Conservation (phyloP, 257 asterid species). For the Salvia rosmarinus region DNA sequence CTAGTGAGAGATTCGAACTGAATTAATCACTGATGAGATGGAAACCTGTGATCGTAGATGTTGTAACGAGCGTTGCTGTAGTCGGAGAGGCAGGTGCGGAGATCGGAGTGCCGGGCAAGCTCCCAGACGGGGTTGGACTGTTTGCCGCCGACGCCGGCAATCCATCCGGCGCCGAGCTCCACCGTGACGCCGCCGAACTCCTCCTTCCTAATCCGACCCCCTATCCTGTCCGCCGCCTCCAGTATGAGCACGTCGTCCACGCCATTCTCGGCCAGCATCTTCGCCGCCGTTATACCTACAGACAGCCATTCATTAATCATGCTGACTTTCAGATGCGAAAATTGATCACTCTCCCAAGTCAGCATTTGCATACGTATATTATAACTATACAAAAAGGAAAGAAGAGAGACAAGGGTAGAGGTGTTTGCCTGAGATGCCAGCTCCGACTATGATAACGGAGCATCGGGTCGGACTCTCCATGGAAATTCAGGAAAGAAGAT, state of each 20-base stretch:
- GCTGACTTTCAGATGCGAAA: not conserved
- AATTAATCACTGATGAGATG: not conserved
- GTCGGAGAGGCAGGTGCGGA: constrained; percentile 90
- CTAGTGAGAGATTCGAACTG: not conserved
- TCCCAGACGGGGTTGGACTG: constrained; percentile 89
- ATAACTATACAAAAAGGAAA: not conserved
- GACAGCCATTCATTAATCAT: not conserved
- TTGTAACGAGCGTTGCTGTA: constrained; percentile 88
- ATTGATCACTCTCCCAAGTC: not conserved
- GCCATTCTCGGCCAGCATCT: constrained; percentile 76
- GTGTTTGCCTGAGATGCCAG: constrained; percentile 75
- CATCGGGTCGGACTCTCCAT: constrained; percentile 59
- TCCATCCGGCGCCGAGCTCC: constrained; percentile 98
- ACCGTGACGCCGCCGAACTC: constrained; percentile 81
- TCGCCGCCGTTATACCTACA: constrained; percentile 85
- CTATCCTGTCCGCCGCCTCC: constrained; percentile 84
- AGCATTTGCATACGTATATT: constrained; percentile 26
- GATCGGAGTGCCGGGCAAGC: constrained; percentile 64
- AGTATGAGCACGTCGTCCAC: constrained; percentile 72
- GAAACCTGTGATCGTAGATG: constrained; percentile 81
- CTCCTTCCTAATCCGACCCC: constrained; percentile 85
- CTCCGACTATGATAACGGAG: constrained; percentile 80
- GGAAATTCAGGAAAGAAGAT: constrained; percentile 2
- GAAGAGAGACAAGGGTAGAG: not conserved
- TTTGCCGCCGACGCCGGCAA: constrained; percentile 94